These are phyloP conservation scores for Lophiotrema nucula DNA, from an alignment of 495 filamentous ascomycete genomes.

Conservation along the genomic window DNA sequence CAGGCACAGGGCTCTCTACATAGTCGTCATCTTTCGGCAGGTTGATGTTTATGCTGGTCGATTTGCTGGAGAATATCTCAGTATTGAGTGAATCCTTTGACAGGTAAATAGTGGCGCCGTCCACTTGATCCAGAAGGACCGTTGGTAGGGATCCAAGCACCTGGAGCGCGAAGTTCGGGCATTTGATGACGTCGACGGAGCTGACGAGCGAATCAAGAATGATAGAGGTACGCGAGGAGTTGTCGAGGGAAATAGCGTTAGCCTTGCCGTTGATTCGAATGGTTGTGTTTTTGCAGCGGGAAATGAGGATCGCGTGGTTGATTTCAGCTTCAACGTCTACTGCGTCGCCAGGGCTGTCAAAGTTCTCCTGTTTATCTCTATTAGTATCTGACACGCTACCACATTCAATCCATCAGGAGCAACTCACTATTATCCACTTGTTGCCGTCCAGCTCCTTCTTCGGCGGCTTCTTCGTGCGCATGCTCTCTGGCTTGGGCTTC, in stretches of 20 bases:
- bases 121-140: conserved; percentile 86
- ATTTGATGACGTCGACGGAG: conserved; percentile 91
- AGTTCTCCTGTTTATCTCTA: conserved; percentile 73
- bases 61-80: conserved; percentile 87
- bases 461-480: conserved; percentile 89
- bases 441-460: conserved; percentile 91
- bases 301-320: conserved; percentile 88
- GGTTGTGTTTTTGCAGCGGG: conserved; percentile 84
- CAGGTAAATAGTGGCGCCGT: conserved; percentile 84
- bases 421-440: conserved; percentile 83
- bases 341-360: conserved; percentile 64
- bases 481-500: conserved; percentile 91
- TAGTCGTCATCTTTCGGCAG: conserved; percentile 74
- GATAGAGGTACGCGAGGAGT: conserved; percentile 77
- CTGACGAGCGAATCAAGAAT: conserved; percentile 88
- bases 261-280: conserved; percentile 87
- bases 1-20: conserved; percentile 79
- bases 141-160: conserved; percentile 81
- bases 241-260: conserved; percentile 91
- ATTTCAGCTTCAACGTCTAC: conserved; percentile 76
- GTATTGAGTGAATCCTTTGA: conserved; percentile 71
- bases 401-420: no score
- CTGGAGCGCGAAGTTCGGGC: conserved; percentile 85
- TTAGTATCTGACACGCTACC: no score
- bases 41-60: conserved; percentile 77